Base-by-base conservation (phyloP, 495 filamentous ascomycete genomes). In the Durotheca rogersii region DNA sequence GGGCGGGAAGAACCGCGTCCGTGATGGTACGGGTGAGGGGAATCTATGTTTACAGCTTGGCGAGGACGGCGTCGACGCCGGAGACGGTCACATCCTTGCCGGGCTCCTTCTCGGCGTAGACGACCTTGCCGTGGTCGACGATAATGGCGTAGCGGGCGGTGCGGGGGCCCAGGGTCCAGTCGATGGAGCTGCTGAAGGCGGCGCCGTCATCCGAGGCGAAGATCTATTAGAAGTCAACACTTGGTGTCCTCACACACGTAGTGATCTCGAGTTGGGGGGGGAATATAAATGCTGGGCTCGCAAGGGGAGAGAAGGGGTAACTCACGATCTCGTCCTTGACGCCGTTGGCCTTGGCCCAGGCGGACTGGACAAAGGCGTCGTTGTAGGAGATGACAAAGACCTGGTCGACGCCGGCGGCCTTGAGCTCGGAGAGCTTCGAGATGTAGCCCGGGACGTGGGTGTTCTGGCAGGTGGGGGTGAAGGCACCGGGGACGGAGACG, bases 321-420 rank as follows among this genome's bases (percentile, higher is more conserved):
- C 84, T 52, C 71, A 92, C 87, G 61, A 94, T 89, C 53, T 94
- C 84, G 37, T 81, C 81, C 65, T 82, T 87, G 61, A 94, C 79
- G 25, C 78, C 79, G 74, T 96, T 95, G 58, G 90, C 92, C 81
- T 95, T 96, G 67, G 84, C 86, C 92, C 92, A 97, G 42, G 92
- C 92, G 64, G 81, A 83, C 89, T 95, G 95, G 62, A 97, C 91
- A 68, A 79, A 95, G 41, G 83, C 78, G 77, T 96, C 90, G 70
- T 97, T 96, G 78, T 75, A 88, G 46, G 89, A 87, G 55, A 95
- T 88, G 64, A 92, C 84, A 49, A 87, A 78, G 51, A 96, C 81
- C 45, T 87, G 65, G 70, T 96, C 89, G 53, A 96, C 89, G 56
- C 89, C 90, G 79, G 92, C 93, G 53, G 70, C 74, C 73, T 83